phyloP scores from a whole-genome alignment of 495 filamentous ascomycete genomes.

The Penicillium longicatenatum region DNA sequence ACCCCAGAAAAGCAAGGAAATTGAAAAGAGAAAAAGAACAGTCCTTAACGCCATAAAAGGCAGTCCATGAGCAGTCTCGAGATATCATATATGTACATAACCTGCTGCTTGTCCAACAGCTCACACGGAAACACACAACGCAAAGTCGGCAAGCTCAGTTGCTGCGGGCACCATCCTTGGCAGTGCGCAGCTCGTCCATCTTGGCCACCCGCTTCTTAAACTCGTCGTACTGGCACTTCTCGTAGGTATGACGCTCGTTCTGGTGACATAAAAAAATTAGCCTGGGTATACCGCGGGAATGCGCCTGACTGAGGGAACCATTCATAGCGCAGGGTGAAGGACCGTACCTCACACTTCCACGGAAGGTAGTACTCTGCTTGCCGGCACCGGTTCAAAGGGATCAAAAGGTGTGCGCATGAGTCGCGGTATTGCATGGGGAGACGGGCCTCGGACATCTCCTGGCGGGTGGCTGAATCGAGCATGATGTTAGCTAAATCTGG shows the following conservation, averaged over 20 bases:
- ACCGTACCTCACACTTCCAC: slow-evolving; percentile 94
- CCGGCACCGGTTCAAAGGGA: slow-evolving; percentile 94
- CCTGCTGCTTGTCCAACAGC: slow-evolving; percentile 34
- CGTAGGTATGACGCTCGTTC: slow-evolving; percentile 95
- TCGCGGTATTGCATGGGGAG: slow-evolving; percentile 91
- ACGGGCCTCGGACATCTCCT: slow-evolving; percentile 89
- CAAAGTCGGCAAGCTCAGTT: slow-evolving; percentile 58
- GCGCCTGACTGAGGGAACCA: background rate
- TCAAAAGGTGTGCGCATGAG: slow-evolving; percentile 89
- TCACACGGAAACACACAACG: slow-evolving; percentile 20
- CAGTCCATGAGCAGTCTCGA: slow-evolving; percentile 44
- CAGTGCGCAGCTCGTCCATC: slow-evolving; percentile 93
- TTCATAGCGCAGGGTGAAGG: background rate
- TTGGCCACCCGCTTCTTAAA: slow-evolving; percentile 98
- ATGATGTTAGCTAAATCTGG: slow-evolving; percentile 24
- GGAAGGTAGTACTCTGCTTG: slow-evolving; percentile 90
- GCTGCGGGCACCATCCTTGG: slow-evolving; percentile 84
- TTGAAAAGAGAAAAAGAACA: slow-evolving; percentile 21
- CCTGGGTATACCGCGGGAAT: background rate
- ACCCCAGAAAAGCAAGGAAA: background rate
- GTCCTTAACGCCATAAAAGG: slow-evolving; percentile 35
- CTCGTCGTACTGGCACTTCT: slow-evolving; percentile 98
- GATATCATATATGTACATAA: slow-evolving; percentile 52
- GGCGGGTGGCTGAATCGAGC: slow-evolving; percentile 64
- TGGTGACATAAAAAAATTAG: slow-evolving; percentile 33